A percentile compares a stretch with the other conserved stretches of the same genome.
phyloP scores from a whole-genome alignment of 768 basidiomycete species.

The Atractiella rhizophila region DNA sequence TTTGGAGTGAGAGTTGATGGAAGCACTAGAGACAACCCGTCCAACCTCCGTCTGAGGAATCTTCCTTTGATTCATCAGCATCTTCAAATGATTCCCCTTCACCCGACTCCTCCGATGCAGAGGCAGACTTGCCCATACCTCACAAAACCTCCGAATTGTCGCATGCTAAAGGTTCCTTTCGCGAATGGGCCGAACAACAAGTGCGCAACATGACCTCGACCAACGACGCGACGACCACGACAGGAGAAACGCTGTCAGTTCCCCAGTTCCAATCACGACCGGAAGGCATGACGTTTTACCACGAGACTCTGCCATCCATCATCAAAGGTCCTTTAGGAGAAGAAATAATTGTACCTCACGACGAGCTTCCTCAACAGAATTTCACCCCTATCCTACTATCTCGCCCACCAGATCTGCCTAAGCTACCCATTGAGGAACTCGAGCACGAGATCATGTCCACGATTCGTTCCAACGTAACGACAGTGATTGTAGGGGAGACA shows the following conservation, averaged over 20 bases:
- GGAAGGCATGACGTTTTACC: constrained; percentile 1
- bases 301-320: background rate
- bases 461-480: constrained; percentile 58
- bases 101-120: constrained; percentile 5
- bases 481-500: constrained; percentile 77
- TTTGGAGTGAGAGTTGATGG: constrained; percentile 20
- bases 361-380: constrained; percentile 1
- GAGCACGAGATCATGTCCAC: constrained; percentile 88
- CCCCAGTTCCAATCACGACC: background rate
- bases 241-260: background rate
- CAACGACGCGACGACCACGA: background rate
- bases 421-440: constrained; percentile 70
- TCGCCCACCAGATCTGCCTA: background rate
- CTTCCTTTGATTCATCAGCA: constrained; percentile 4
- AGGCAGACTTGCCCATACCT: constrained; percentile 15
- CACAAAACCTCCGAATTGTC: background rate
- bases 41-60: constrained; percentile 13
- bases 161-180: constrained; percentile 11
- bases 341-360: background rate
- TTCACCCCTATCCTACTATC: constrained; percentile 10
- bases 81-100: constrained; percentile 1
- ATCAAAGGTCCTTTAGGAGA: constrained; percentile 12
- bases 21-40: constrained; percentile 17
- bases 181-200: constrained; percentile 14
- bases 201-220: constrained; percentile 3